Conservation (phyloP, 2,329 filamentous ascomycete genomes). For the Colletotrichum karsti region DNA sequence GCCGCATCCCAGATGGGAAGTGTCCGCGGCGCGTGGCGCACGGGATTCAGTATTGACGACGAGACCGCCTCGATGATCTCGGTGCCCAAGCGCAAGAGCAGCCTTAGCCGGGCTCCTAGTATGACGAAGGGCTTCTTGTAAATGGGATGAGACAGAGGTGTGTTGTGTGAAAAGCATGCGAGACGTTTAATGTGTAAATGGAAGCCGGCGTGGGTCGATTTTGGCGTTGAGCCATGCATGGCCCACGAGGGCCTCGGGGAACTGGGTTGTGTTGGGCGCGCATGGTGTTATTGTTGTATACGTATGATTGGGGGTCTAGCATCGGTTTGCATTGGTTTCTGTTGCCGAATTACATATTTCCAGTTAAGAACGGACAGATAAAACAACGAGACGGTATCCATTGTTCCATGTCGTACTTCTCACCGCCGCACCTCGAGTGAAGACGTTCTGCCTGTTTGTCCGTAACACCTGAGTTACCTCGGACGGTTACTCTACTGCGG, state of each 20-base stretch:
- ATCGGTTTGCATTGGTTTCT: conserved; percentile 10
- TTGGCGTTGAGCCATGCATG: conserved; percentile 6
- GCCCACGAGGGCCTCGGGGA: not conserved
- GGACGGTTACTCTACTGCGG: not conserved
- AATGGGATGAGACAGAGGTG: conserved; percentile 20
- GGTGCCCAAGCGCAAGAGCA: conserved; percentile 72
- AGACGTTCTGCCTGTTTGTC: not conserved
- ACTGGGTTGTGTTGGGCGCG: conserved; percentile 4
- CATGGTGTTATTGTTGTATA: conserved; percentile 18
- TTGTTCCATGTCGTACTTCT: not conserved
- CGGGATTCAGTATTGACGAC: conserved; percentile 45
- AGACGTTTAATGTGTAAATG: conserved; percentile 25
- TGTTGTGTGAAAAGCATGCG: not conserved
- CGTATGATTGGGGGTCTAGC: conserved; percentile 1
- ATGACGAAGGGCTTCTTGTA: conserved; percentile 82
- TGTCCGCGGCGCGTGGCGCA: conserved; percentile 40
- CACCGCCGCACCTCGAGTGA: not conserved
- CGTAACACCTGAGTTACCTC: conserved; percentile 2
- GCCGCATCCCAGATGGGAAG: conserved; percentile 38
- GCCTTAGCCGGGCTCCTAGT: conserved; percentile 69
- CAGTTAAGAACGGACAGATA: conserved; percentile 6
- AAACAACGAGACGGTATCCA: not conserved
- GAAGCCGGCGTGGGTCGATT: not conserved
- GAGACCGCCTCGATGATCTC: conserved; percentile 55
- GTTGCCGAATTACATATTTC: conserved; percentile 8